Conservation (phyloP, 2,329 filamentous ascomycete species). For the Atkinsonella hypoxylon region DNA sequence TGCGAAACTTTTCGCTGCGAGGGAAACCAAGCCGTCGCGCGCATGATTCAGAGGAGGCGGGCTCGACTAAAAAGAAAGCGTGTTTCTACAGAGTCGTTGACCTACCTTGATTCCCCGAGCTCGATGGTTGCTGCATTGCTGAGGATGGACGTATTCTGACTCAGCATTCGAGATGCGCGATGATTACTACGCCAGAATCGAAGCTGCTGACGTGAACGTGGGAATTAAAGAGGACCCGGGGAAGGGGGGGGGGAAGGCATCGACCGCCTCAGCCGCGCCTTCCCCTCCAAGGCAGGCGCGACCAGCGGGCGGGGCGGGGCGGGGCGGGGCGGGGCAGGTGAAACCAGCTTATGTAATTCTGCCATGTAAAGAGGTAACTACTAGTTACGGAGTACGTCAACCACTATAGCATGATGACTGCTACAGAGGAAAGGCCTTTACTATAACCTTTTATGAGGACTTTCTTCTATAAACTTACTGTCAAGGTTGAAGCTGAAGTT, state of each 20-base stretch:
- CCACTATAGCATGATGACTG: too few species aligned
- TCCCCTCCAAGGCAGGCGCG: not conserved
- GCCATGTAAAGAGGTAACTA: too few species aligned
- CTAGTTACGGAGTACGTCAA: too few species aligned
- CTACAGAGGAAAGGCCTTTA: too few species aligned
- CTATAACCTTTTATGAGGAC: too few species aligned
- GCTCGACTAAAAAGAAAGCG: constrained; percentile 7
- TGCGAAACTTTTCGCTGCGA: not conserved
- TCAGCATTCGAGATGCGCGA: constrained; percentile 13
- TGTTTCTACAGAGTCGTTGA: not conserved
- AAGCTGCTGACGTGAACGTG: constrained; percentile 13
- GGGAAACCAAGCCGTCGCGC: not conserved
- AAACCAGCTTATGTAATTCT: constrained; percentile 2
- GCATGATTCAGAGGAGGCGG: not conserved
- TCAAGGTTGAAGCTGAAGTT: too few species aligned
- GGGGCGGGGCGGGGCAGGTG: not conserved
- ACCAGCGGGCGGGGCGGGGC: not conserved
- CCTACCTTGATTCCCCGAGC: constrained; percentile 12
- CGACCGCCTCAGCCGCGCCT: too few species aligned
- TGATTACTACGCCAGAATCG: constrained; percentile 13
- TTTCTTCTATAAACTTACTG: too few species aligned
- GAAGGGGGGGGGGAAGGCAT: not conserved
- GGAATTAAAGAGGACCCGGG: constrained; percentile 9
- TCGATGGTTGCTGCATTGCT: constrained; percentile 13
- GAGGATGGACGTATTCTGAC: constrained; percentile 10